Evolutionary conservation across 495 filamentous ascomycete genomes (phyloP).

Genomic region (Podospora australis): DNA sequence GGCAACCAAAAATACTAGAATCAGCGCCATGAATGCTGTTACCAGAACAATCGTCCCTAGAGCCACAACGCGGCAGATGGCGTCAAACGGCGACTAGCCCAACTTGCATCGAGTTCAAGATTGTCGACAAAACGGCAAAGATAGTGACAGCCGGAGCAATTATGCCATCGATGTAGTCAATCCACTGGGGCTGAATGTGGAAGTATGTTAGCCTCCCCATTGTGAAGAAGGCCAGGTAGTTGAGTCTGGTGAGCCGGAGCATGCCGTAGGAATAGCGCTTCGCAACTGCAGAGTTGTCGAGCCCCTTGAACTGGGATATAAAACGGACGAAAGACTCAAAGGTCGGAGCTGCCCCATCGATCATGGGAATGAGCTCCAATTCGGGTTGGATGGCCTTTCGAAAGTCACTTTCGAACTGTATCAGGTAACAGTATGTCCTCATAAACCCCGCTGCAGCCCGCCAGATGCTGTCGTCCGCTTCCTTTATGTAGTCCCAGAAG

Average conservation of each 20-base stretch:
- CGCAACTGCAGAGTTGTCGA: neutral
- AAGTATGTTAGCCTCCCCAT: neutral
- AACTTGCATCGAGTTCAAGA: too few species aligned
- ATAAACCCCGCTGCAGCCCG: neutral
- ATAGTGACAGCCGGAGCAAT: too few species aligned
- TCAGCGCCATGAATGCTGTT: too few species aligned
- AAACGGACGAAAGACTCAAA: too few species aligned
- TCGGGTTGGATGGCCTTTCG: neutral
- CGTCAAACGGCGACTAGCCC: too few species aligned
- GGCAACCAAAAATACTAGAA: too few species aligned
- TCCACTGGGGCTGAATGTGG: too few species aligned
- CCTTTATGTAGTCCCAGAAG: slow-evolving; percentile 25
- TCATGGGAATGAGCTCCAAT: neutral
- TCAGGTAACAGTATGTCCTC: neutral
- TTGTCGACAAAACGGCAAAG: too few species aligned
- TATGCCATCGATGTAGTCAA: too few species aligned
- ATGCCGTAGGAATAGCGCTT: neutral
- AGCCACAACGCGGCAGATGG: too few species aligned
- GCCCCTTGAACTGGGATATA: too few species aligned
- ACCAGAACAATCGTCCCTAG: too few species aligned
- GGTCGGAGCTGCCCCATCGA: neutral
- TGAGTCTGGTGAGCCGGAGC: neutral
- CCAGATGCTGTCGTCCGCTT: neutral
- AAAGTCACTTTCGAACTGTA: neutral
- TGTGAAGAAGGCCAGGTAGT: neutral